phyloP scores from a whole-genome alignment of 2,329 filamentous ascomycete species.

The Beauveria pseudobassiana region DNA sequence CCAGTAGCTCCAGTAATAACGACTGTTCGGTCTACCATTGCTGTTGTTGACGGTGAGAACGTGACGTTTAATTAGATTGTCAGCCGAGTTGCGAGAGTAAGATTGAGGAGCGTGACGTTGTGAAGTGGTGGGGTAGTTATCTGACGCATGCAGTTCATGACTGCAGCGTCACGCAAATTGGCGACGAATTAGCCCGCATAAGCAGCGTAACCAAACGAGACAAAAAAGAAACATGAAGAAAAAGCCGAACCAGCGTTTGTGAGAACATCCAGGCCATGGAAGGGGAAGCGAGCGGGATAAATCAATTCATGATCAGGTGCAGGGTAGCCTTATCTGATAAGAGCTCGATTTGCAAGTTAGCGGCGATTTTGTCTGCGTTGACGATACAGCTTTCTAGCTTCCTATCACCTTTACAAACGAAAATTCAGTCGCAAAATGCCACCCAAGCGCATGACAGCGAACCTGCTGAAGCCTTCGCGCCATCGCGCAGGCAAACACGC shows the following conservation, averaged over 20 bases:
- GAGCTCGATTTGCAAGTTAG: background rate
- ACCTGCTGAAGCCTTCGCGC: constrained; percentile 71
- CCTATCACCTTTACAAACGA: background rate
- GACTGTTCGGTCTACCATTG: constrained; percentile 37
- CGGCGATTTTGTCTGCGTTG: background rate
- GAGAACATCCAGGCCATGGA: no score
- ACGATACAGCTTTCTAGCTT: background rate
- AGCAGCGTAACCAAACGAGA: background rate
- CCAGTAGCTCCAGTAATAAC: constrained; percentile 81
- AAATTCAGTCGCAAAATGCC: constrained; percentile 38
- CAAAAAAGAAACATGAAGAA: background rate
- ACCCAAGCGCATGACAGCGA: constrained; percentile 87
- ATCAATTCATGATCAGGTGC: background rate
- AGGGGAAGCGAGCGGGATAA: no score
- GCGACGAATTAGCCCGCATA: background rate
- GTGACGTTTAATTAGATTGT: no score
- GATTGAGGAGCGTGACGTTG: background rate
- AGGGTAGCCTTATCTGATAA: constrained; percentile 9
- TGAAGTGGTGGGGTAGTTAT: background rate
- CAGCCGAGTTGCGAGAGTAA: background rate
- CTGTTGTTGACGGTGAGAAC: background rate
- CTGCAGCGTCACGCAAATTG: background rate
- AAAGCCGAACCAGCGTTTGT: background rate
- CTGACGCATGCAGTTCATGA: background rate
- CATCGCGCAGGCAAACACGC: constrained; percentile 78